Evolutionary conservation across 768 basidiomycete species (phyloP).

Genomic region (Paxillus ammoniavirescens): DNA sequence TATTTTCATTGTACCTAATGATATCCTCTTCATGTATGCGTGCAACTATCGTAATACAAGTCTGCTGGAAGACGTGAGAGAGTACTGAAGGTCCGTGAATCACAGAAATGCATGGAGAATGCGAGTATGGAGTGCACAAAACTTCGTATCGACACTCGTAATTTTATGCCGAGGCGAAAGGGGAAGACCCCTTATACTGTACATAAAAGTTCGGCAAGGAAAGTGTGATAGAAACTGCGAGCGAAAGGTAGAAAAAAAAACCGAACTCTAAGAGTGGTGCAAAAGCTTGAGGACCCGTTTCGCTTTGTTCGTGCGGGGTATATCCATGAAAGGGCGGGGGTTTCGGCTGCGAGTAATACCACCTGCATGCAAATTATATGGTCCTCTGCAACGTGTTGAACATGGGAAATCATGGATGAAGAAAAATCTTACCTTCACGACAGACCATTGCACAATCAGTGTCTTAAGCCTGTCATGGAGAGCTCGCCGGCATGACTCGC

Average conservation of each 20-base stretch:
- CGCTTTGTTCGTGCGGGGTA: background rate
- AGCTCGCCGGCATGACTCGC: slow-evolving; percentile 63
- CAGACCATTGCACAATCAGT: slow-evolving; percentile 73
- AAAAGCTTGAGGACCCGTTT: background rate
- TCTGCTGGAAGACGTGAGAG: slow-evolving; percentile 4
- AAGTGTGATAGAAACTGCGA: background rate
- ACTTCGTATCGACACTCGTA: background rate
- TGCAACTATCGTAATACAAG: slow-evolving; percentile 9
- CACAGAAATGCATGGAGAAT: background rate
- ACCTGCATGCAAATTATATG: slow-evolving; percentile 38
- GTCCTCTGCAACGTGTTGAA: slow-evolving; percentile 44
- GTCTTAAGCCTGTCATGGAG: slow-evolving; percentile 67
- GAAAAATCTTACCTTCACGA: slow-evolving; percentile 57
- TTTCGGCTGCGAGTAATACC: background rate
- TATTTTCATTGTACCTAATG: slow-evolving; percentile 6
- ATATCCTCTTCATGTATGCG: slow-evolving; percentile 7
- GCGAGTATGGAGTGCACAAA: background rate
- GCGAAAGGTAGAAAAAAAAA: background rate
- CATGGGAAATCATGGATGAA: background rate
- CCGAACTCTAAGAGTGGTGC: background rate
- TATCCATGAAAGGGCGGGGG: slow-evolving; percentile 1
- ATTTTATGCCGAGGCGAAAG: background rate
- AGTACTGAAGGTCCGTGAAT: background rate
- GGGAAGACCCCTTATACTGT: slow-evolving; percentile 1
- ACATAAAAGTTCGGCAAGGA: background rate